Evolutionary conservation across 2,329 filamentous ascomycete genomes (phyloP).

Genomic region (Hymenoscyphus scutula): DNA sequence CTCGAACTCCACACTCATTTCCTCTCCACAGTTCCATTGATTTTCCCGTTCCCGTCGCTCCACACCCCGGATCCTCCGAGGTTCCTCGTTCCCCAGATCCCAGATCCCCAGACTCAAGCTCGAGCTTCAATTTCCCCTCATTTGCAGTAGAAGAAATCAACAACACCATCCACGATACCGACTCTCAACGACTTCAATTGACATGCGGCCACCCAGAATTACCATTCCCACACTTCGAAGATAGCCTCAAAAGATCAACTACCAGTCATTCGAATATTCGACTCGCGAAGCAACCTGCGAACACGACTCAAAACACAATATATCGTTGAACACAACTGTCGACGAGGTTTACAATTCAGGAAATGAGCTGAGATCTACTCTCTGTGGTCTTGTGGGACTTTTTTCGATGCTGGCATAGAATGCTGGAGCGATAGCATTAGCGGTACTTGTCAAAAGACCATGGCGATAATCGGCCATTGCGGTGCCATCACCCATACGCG

Average conservation of each 20-base stretch:
- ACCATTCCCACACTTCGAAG: background rate
- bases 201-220: background rate
- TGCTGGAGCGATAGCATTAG: background rate
- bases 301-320: background rate
- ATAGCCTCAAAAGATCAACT: background rate
- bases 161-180: background rate
- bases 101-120: background rate
- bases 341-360: background rate
- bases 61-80: slow-evolving; percentile 9
- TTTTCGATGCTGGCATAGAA: background rate
- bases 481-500: background rate
- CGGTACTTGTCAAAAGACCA: background rate
- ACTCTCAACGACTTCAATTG: background rate
- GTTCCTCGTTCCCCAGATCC: background rate
- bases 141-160: background rate
- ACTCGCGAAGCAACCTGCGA: background rate
- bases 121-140: background rate
- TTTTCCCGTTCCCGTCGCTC: background rate
- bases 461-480: background rate
- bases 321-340: background rate
- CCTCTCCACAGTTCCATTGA: background rate
- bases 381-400: background rate
- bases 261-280: background rate
- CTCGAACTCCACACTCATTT: background rate
- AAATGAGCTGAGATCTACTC: background rate